Base-by-base conservation (phyloP, 768 basidiomycete species). In the Saitozyma sp. region DNA sequence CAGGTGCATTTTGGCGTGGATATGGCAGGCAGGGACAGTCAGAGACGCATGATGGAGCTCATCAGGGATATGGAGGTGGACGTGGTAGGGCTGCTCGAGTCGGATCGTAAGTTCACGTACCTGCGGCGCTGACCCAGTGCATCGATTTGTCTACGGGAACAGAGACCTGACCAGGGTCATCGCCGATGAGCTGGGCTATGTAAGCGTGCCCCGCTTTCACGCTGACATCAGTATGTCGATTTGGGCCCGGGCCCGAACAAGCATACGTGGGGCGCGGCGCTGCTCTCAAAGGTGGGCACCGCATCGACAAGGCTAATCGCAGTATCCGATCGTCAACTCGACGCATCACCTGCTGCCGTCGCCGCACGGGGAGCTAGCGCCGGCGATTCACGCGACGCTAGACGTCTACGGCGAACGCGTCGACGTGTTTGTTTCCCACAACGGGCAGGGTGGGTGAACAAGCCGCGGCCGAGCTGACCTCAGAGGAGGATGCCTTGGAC, bases 401-500 rank as follows among this genome's bases (percentile, higher is more conserved):
- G 88, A 92, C 56, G 82, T 91, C 8, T 88, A 86, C 66, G 91
- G 91, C 0, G 87, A 86, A 0, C 83, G 85, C 56, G 85, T 93
- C 16, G 87, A 87, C 6, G 90, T 93, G 0, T 82, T 94, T n/a
- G 89, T 94, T 9, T 84, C 90, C 0, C 92, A 95, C 68, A 94
- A 95, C 74, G 92, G 92, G 7, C 92, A 95, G 84, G 90, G 90
- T 88, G 64, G 56, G 76, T 61, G 13, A 39, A 38, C 8, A 16
- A 20, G 11, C 6, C 51, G n/a, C n/a, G 20, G 14, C 54, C 7
- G 19, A 11, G 46, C 54, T 62, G 41, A 55, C 48, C 57, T 20
- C 73, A 91, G 92, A 94, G 84, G 89, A 93, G 75, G 91, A 92
- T 52, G 85, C 88, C 0, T 77, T 92, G n/a, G 92, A 95, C 75